Evolutionary conservation across 805 yeast genomes (phyloP), one percentile per base, ranked within the genome.

Genomic region (Wickerhamiella brachini): DNA sequence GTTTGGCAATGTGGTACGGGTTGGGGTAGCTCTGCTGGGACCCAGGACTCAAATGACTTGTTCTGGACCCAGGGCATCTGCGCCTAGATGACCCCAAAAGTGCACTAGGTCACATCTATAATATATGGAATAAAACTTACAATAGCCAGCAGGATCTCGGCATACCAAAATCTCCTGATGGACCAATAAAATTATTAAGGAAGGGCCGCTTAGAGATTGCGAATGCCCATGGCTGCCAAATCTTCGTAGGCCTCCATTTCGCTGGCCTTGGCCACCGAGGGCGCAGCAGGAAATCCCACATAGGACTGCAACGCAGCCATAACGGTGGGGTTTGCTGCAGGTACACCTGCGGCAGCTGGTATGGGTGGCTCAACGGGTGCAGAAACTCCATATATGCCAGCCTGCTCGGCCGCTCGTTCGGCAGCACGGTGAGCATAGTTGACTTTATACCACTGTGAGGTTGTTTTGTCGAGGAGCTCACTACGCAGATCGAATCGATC

Each of bases 361-460:
- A 8, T 8, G 8, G 26, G 26, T 8, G 26, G 26, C 8, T 5
- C 26, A 8, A 8, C 26, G 8, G 26, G 8, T 5, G 26, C 8
- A 24, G 8, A 8, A 5, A 8, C 5, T 5, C 26, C 26, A 8
- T 24, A 24, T 5, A 24, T 8, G 8, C 26, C 26, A 8, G 26
- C 26, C 26, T 5, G 26, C 15, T 29, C 34, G 34, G 34, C 34
- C 34, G 20, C 20, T 4, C 41, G 41, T 64, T 87, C 95, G 78
- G 86, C 75, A 45, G 79, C 80, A 56, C 94, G 75, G 59, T 97
- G 75, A 64, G 93, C 97, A 60, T 82, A 79, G 66, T 88, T 89
- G 61, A 89, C 84, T 57, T 84, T 82, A 69, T 90, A 90, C 97
- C 97, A 93, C 55, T 79, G 75, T 42, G 83, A 77, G 5, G 97